phyloP scores from a whole-genome alignment of 805 yeast genomes.

The Danielia oregonensis region DNA sequence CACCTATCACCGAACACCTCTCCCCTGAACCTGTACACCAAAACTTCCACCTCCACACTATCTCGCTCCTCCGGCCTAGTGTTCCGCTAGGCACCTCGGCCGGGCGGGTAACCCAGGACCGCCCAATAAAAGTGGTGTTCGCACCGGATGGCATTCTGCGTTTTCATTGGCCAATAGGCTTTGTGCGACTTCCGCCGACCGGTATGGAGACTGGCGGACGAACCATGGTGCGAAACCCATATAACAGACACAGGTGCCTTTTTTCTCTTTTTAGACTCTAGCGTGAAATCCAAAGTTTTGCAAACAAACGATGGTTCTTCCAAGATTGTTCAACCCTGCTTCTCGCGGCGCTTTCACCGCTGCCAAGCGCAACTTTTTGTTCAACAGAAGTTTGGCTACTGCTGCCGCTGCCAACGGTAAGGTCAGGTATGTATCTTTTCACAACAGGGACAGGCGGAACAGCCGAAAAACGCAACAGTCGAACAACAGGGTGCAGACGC shows the following conservation, averaged over 20 bases:
- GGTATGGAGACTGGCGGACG: slow-evolving; percentile 18
- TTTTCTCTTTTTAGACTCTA: slow-evolving; percentile 12
- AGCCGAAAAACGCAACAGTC: too few species aligned
- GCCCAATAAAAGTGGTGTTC: slow-evolving; percentile 25
- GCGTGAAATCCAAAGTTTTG: slow-evolving; percentile 20
- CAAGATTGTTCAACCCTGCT: slow-evolving; percentile 48
- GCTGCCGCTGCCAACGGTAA: slow-evolving; percentile 76
- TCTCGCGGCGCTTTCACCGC: slow-evolving; percentile 87
- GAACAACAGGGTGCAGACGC: neutral
- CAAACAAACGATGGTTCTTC: slow-evolving; percentile 48
- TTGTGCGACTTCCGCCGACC: slow-evolving; percentile 15
- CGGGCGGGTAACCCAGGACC: slow-evolving; percentile 20
- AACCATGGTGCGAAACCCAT: slow-evolving; percentile 16
- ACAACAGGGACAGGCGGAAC: too few species aligned
- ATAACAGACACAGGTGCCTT: slow-evolving; percentile 13
- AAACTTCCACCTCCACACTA: too few species aligned
- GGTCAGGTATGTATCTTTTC: slow-evolving; percentile 66
- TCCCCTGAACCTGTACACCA: too few species aligned
- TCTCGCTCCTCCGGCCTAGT: too few species aligned
- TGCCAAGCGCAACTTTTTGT: slow-evolving; percentile 76
- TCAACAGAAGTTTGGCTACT: slow-evolving; percentile 74
- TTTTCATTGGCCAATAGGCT: slow-evolving; percentile 20
- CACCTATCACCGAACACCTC: too few species aligned
- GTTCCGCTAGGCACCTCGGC: too few species aligned
- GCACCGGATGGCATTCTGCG: slow-evolving; percentile 19